phyloP scores from a whole-genome alignment of 495 filamentous ascomycete genomes.

The Lichina pygmaea region DNA sequence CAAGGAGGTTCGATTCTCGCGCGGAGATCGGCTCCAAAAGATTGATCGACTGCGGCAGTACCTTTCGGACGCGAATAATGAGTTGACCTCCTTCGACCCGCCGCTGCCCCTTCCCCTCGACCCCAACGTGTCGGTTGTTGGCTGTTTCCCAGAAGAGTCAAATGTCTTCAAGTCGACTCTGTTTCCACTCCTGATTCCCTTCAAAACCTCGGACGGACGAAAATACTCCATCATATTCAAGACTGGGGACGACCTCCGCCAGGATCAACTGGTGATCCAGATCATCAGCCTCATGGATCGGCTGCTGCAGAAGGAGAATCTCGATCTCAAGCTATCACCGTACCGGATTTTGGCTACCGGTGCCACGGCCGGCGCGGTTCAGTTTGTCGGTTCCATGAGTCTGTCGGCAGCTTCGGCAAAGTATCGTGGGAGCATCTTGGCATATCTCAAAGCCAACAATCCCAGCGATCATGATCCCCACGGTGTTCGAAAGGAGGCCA shows the following conservation, averaged over 20 bases:
- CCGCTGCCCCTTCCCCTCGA: slow-evolving; percentile 75
- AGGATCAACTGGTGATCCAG: slow-evolving; percentile 94
- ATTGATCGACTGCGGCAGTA: slow-evolving; percentile 59
- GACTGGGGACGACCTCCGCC: slow-evolving; percentile 83
- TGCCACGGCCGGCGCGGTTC: slow-evolving; percentile 65
- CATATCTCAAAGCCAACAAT: slow-evolving; percentile 74
- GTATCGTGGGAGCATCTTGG: slow-evolving; percentile 52
- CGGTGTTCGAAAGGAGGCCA: slow-evolving; percentile 70
- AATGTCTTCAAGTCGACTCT: slow-evolving; percentile 89
- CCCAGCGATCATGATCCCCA: slow-evolving; percentile 61
- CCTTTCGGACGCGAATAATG: slow-evolving; percentile 72
- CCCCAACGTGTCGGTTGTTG: slow-evolving; percentile 49
- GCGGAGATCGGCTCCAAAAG: slow-evolving; percentile 50
- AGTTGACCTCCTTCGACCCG: slow-evolving; percentile 55
- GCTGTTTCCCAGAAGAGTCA: slow-evolving; percentile 60
- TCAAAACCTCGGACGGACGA: slow-evolving; percentile 47
- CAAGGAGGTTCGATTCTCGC: slow-evolving; percentile 61
- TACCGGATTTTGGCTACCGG: slow-evolving; percentile 91
- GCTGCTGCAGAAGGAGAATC: slow-evolving; percentile 82
- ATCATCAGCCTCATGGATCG: slow-evolving; percentile 97
- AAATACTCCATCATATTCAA: slow-evolving; percentile 92
- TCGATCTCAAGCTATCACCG: slow-evolving; percentile 82
- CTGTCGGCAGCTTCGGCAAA: slow-evolving; percentile 58
- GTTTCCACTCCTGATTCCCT: slow-evolving; percentile 70
- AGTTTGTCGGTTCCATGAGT: slow-evolving; percentile 70